Base-by-base conservation (phyloP, 2,329 filamentous ascomycete species). In the Sordariomycetes sp. region DNA sequence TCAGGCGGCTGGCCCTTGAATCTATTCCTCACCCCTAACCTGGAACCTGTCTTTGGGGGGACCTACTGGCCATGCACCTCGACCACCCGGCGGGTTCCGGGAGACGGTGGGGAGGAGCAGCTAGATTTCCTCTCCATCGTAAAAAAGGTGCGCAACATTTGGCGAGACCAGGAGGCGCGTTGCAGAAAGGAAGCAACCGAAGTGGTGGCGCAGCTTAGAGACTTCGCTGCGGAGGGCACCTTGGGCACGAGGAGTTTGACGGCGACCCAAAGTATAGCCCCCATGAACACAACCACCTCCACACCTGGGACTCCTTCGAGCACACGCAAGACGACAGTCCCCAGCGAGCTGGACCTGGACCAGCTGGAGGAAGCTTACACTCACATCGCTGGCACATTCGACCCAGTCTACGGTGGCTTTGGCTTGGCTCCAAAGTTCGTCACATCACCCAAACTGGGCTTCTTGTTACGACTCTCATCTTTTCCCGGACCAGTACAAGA, bases 1-100 rank as follows among this genome's bases (percentile, higher is more conserved):
- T 81, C 76, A 2, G 90, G 87, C 8, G 92, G 92, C 25, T 96
- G 92, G 88, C 92, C 92, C 1, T 63, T 96, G 40, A 96, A 95
- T 51, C 80, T 94, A n/a, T 96, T 98, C 54, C 71, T 96, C 20
- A 98, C 92, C 0, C 87, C 92, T 1, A 81, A 94, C 45, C 71
- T 96, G 18, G 82, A 94, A 50, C 92, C 92, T 1, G 83, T 98
- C 8, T 96, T 95, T 58, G 92, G 92, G 24, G 90, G 90, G 17
- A 95, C 90, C 8, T 96, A 95, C 58, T 96, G 87, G 84, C 86
- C 88, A 4, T 85, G 84, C 1, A 85, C 87, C 0, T 79, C 77
- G 32, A 74, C 77, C 5, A 42, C 51, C 26, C 50, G 53, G n/a
- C 53, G 53, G 17, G 39, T 47, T 4, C 42, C 39, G 8, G 62